A percentile compares a stretch with the other conserved stretches of the same genome.
Conservation (phyloP, 345 rosid genomes). For the Euclidium syriacum region DNA sequence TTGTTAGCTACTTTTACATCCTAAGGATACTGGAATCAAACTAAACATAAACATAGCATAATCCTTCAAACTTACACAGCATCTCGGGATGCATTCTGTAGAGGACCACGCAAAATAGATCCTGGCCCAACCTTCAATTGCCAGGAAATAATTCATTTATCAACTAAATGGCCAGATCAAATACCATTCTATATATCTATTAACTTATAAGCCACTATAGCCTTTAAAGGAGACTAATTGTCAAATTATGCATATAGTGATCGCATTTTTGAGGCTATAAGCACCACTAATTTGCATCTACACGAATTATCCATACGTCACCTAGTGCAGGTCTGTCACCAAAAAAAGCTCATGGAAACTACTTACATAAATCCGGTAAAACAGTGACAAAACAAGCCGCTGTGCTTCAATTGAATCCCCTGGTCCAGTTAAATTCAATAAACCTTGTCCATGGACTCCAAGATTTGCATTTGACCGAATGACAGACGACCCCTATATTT, state of each 20-base stretch:
- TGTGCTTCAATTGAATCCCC: constrained; percentile 94
- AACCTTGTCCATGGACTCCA: constrained; percentile 97
- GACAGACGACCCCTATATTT: constrained; percentile 76
- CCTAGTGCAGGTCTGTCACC: constrained; percentile 10
- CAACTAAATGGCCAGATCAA: constrained; percentile 6
- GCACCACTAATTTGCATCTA: constrained; percentile 8
- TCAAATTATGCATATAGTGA: neutral
- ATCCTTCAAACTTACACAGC: constrained; percentile 59
- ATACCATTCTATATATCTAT: neutral
- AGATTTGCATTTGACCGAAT: constrained; percentile 94
- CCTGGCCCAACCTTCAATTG: constrained; percentile 83
- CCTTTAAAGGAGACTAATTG: neutral
- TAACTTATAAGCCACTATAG: constrained; percentile 1
- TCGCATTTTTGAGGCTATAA: constrained; percentile 9
- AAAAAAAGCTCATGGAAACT: constrained; percentile 6
- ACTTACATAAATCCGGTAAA: constrained; percentile 89
- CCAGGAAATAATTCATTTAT: constrained; percentile 10
- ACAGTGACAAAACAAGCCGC: constrained; percentile 84
- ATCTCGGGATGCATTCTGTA: constrained; percentile 72
- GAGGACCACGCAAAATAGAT: constrained; percentile 87
- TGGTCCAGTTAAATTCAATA: constrained; percentile 84
- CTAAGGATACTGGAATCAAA: neutral
- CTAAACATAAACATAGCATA: constrained; percentile 8
- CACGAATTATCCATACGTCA: neutral
- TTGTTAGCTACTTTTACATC: neutral